Percentiles rank a stretch among this genome's conserved stretches.
Conservation (phyloP, 768 basidiomycete species). For the Agaricus subrufescens region DNA sequence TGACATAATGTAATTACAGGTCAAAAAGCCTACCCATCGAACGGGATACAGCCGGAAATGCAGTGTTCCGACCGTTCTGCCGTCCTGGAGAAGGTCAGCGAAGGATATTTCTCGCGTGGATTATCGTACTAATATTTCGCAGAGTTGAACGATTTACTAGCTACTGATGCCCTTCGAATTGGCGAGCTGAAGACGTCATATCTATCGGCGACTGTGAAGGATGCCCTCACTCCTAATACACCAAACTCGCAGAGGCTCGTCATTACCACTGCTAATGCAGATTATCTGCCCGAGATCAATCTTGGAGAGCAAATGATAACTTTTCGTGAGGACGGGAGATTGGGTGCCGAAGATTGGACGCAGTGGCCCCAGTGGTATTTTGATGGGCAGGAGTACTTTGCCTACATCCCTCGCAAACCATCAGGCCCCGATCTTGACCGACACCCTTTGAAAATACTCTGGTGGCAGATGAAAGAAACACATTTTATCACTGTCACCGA, state of each 20-base stretch:
- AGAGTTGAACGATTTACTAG: background rate
- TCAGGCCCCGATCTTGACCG: background rate
- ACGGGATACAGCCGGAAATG: background rate
- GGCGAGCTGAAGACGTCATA: background rate
- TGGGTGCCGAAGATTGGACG: background rate
- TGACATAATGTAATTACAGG: no score
- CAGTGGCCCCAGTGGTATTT: conserved; percentile 6
- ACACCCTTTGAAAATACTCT: background rate
- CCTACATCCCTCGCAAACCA: background rate
- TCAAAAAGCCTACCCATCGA: background rate
- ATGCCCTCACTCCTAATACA: no score
- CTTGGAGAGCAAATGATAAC: background rate
- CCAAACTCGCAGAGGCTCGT: background rate
- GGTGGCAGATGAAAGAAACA: background rate
- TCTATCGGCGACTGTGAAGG: background rate
- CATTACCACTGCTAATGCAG: background rate
- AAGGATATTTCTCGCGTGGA: background rate
- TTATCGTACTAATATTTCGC: background rate
- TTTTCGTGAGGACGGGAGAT: background rate
- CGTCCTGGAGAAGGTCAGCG: background rate
- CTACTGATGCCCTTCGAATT: background rate
- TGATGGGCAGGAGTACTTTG: background rate
- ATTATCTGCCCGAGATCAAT: background rate
- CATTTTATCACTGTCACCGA: background rate
- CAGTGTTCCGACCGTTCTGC: background rate